Conservation (phyloP, 345 rosid genomes). For the Boechera stricta region DNA sequence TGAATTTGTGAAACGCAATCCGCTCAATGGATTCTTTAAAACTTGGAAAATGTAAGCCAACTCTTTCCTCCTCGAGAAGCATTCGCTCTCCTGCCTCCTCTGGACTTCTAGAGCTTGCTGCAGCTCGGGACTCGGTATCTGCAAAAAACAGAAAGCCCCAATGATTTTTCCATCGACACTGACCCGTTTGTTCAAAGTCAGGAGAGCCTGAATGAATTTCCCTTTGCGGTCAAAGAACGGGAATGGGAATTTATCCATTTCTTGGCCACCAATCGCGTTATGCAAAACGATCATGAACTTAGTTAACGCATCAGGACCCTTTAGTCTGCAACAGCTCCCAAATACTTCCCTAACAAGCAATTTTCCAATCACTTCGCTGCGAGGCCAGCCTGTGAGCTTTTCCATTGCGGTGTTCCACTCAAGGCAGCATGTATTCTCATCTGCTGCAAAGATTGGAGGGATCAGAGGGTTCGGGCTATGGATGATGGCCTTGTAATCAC, state of each 20-base stretch:
- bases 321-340: constrained; percentile 83
- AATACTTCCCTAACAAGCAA: constrained; percentile 89
- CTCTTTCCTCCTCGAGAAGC: constrained; percentile 77
- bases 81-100: constrained; percentile 69
- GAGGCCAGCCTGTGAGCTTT: constrained; percentile 86
- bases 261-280: constrained; percentile 83
- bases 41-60: constrained; percentile 81
- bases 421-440: constrained; percentile 82
- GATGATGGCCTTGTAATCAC: constrained; percentile 86
- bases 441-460: constrained; percentile 94
- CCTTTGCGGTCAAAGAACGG: constrained; percentile 75
- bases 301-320: constrained; percentile 83
- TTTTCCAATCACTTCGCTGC: constrained; percentile 77
- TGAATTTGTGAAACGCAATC: constrained; percentile 76
- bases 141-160: constrained; percentile 96
- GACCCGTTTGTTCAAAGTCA: constrained; percentile 85
- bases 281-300: constrained; percentile 91
- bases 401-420: constrained; percentile 99
- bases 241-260: constrained; percentile 73
- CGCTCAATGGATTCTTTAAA: constrained; percentile 75
- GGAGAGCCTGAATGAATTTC: constrained; percentile 72
- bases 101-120: constrained; percentile 79
- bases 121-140: constrained; percentile 89
- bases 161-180: constrained; percentile 65
- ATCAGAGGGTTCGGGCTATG: constrained; percentile 91